Evolutionary conservation across 2,329 filamentous ascomycete genomes (phyloP).

Genomic region (Fusarium zealandicum): DNA sequence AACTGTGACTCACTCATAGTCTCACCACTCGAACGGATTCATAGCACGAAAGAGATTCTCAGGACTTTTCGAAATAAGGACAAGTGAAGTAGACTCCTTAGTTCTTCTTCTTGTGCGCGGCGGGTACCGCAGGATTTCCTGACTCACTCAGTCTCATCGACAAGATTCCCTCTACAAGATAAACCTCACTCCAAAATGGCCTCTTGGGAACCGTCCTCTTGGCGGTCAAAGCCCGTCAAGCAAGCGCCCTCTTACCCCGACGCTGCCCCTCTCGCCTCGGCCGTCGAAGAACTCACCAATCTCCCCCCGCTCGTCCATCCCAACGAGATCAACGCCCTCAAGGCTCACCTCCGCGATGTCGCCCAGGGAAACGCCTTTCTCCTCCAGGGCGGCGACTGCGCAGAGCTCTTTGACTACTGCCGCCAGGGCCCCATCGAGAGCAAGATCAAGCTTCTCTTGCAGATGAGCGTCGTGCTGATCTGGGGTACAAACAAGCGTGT

Average conservation of each 20-base stretch:
- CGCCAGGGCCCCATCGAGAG: slow-evolving; percentile 87
- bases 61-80: not conserved
- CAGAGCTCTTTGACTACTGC: slow-evolving; percentile 97
- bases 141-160: not conserved
- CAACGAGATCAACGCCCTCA: slow-evolving; percentile 80
- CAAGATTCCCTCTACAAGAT: not conserved
- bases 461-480: slow-evolving; percentile 96
- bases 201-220: slow-evolving; percentile 69
- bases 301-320: slow-evolving; percentile 83
- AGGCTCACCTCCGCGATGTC: slow-evolving; percentile 81
- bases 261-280: slow-evolving; percentile 62
- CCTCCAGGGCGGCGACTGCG: slow-evolving; percentile 95
- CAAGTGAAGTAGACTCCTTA: too few relatives aligned
- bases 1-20: slow-evolving; percentile 26
- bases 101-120: not conserved
- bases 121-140: slow-evolving; percentile 4
- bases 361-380: slow-evolving; percentile 91
- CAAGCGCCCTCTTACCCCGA: slow-evolving; percentile 77
- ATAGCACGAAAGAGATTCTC: not conserved
- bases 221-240: slow-evolving; percentile 80
- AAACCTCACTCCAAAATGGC: slow-evolving; percentile 21
- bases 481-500: slow-evolving; percentile 85
- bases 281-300: slow-evolving; percentile 68
- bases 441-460: slow-evolving; percentile 94
- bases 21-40: not conserved